These are phyloP conservation scores for Tricholoma bakamatsutake DNA, from an alignment of 768 basidiomycete species.

Conservation along the genomic window DNA sequence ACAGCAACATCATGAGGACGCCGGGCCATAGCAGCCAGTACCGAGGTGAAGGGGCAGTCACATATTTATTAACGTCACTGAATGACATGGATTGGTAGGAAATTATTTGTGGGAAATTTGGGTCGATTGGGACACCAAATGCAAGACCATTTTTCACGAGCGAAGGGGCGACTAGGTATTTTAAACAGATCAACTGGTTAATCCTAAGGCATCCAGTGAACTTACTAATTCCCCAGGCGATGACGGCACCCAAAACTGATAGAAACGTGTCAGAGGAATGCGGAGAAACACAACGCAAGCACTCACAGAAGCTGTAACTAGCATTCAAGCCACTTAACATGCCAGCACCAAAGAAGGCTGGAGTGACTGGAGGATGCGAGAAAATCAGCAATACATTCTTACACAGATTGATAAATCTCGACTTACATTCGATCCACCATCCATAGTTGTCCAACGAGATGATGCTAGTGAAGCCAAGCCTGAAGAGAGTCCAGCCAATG, in stretches of 20 bases:
- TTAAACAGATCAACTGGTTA: neutral
- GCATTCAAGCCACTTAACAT: conserved; percentile 54
- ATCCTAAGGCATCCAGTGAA: conserved; percentile 1
- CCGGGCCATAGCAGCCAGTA: conserved; percentile 65
- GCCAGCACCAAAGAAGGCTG: conserved; percentile 56
- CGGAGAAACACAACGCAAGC: neutral
- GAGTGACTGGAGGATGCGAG: conserved; percentile 29
- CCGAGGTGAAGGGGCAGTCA: conserved; percentile 43
- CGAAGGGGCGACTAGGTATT: conserved; percentile 39
- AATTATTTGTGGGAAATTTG: conserved; percentile 34
- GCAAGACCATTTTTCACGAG: conserved; percentile 49
- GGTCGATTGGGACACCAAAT: conserved; percentile 31
- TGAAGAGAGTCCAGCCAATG: conserved; percentile 54
- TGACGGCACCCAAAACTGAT: conserved; percentile 43
- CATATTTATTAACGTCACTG: conserved; percentile 33
- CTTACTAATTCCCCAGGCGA: conserved; percentile 57
- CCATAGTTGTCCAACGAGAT: conserved; percentile 55
- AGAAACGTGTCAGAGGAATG: neutral
- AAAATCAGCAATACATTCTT: neutral
- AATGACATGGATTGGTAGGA: conserved; percentile 43
- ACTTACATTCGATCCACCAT: conserved; percentile 48
- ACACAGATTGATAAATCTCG: neutral
- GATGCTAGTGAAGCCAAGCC: conserved; percentile 54
- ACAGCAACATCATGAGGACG: conserved; percentile 55
- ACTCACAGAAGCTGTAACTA: conserved; percentile 52